Base-by-base conservation (phyloP, 2,329 filamentous ascomycete genomes). In the Stachybotrys elegans region DNA sequence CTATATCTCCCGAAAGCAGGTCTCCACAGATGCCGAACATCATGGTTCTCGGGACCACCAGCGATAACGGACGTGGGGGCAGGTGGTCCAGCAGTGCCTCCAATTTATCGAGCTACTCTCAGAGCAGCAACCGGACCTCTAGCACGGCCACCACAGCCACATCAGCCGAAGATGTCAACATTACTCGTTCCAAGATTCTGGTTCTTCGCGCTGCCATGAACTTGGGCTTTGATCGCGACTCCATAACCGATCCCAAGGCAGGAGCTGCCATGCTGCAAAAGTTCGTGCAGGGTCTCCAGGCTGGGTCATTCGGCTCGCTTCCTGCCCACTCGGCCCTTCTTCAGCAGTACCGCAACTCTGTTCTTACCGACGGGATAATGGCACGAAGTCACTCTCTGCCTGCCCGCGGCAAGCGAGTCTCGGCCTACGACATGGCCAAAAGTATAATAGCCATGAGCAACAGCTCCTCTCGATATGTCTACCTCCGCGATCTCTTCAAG, bases 201-300 rank as follows among this genome's bases (percentile, higher is more conserved):
- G 82, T 94, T 23, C 72, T 94, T 32, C 90, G 90, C 60, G 89
- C 91, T 1, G 91, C 90, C 20, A 83, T 92, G 69, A 91, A 92
- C 58, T 79, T 86, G 4, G 90, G 90, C 11, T 95, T 86, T 66
- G 77, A 79, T 47, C 84, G 87, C 8, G 75, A 80, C 17, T 59
- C 68, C 3, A 68, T 72, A 12, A 57, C 65, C 11, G 63, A 69
- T 8, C 67, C 70, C 23, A 72, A 66, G 51, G 64, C 63, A 40
- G 73, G 65, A 51, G 71, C 72, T 4, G 67, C 71, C 12, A 76
- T 78, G 1, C 69, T 96, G 3, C 84, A 88, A 22, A 73, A 78
- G 2, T 95, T 93, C 57, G 83, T 92, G 40, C 85, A 90, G 56
- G 73, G 78, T 11, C 72, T 95, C 5, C 85, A 87, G 0, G 74